Evolutionary conservation across 768 basidiomycete species (phyloP).

Genomic region (Leccinellum rugosiceps): DNA sequence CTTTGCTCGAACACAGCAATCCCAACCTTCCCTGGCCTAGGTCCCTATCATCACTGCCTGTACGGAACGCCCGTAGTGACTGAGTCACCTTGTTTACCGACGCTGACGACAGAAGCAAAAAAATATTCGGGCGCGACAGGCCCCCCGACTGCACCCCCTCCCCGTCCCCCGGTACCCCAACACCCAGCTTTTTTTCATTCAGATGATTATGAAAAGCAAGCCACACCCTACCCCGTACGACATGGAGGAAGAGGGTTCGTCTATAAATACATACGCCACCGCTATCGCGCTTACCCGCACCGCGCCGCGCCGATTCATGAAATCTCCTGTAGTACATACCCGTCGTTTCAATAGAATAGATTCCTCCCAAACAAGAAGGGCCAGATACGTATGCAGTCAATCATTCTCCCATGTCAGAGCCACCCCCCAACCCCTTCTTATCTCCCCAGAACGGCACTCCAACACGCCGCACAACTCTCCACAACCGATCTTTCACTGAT

Average conservation of each 20-base stretch:
- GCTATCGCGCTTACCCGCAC: conserved; percentile 4
- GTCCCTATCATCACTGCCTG: not conserved
- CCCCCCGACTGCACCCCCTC: not conserved
- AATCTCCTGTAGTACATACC: not conserved
- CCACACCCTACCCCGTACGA: not conserved
- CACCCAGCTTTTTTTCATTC: not conserved
- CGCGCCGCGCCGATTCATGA: conserved; percentile 5
- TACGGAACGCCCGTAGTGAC: not conserved
- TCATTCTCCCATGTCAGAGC: not conserved
- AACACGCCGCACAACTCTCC: conserved; percentile 47
- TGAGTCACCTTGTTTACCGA: conserved; percentile 4
- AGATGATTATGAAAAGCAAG: not conserved
- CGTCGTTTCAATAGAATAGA: not conserved
- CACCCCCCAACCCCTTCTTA: not conserved
- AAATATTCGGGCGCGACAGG: not conserved
- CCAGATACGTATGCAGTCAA: not conserved
- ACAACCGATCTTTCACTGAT: conserved; percentile 52
- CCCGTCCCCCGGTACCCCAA: not conserved
- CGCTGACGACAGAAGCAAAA: not conserved
- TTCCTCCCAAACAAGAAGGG: not conserved
- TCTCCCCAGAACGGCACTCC: conserved; percentile 32
- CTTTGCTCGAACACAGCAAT: not conserved
- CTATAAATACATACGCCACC: not conserved
- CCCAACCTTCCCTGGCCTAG: not conserved
- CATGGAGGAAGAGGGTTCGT: not conserved